Evolutionary conservation across 352 stramenopile species (phyloP).

Genomic region (Globisporangium perplexum): DNA sequence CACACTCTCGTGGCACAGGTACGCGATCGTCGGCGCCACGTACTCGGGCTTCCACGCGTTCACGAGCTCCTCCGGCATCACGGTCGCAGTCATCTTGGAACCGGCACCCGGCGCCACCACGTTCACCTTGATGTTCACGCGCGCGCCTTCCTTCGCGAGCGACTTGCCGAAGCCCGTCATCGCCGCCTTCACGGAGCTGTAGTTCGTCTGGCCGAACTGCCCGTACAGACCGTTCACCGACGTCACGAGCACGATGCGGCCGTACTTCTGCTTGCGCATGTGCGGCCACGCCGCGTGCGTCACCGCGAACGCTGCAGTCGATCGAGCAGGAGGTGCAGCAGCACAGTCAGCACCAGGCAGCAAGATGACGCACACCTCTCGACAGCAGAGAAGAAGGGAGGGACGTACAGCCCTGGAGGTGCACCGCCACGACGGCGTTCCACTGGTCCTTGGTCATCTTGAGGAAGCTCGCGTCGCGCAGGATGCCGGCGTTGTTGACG

Average conservation of each 20-base stretch:
- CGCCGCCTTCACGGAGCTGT: conserved; percentile 87
- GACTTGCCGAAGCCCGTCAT: conserved; percentile 93
- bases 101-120: conserved; percentile 80
- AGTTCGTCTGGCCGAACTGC: conserved; percentile 91
- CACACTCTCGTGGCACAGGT: conserved; percentile 81
- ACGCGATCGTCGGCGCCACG: conserved; percentile 82
- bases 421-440: conserved; percentile 79
- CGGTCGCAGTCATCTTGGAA: conserved; percentile 82
- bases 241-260: conserved; percentile 57
- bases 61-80: conserved; percentile 82
- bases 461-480: conserved; percentile 87
- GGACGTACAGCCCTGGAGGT: conserved; percentile 82
- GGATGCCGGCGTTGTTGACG: conserved; percentile 93
- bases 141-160: conserved; percentile 80
- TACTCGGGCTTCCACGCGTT: conserved; percentile 86
- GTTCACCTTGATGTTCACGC: conserved; percentile 87
- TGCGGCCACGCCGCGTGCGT: conserved; percentile 83
- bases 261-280: conserved; percentile 89
- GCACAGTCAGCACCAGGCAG: background rate
- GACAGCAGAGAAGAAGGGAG: no score
- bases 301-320: conserved; percentile 52
- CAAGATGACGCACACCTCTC: no score
- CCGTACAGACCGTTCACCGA: conserved; percentile 80
- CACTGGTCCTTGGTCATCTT: conserved; percentile 90
- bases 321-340: background rate